Evolutionary conservation across 345 rosid species (phyloP), one percentile per base, ranked within the genome.

Genomic region (Conringia planisiliqua): DNA sequence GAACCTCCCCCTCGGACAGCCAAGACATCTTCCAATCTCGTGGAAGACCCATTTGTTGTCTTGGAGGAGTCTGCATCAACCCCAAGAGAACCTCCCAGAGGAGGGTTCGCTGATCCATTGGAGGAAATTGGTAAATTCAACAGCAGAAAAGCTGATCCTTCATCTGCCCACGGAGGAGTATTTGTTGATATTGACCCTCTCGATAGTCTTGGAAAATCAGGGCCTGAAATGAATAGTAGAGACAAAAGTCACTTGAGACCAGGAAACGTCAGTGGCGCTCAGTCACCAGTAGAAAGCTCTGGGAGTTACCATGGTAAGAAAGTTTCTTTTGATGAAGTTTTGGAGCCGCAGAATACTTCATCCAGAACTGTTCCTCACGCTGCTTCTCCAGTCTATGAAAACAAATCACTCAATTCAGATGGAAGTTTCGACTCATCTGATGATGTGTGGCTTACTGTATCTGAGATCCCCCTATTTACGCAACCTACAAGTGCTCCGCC

Each of bases 391-490:
- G 67, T 85, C 18, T 74, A 84, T 74, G 81, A 52, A 44, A 74
- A 80, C 36, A 30, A 74, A 55, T 68, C 88, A 48, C 80, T 83
- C 58, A 73, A 72, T 73, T 80, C 84, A 40, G 90, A 83, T 58
- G 92, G 83, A 52, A 61, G 81, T 64, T 73, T 82, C 39, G 90
- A 89, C 33, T 76, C 91, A 26, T 77, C 81, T 71, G 94, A 86
- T 73, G 97, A 90, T 69, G 79, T 85, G 46, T 95, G 99, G 99
- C 96, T 92, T 42, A 89, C 92, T 13, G 97, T 95, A 27, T 89
- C 97, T 29, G 99, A 95, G 86, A 82, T 95, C 82, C 98, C 97
- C 57, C 88, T 95, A 63, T 87, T 79, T 82, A 95, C 99, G 1
- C 85, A 79, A 72, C 97, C 94, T 62, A 90, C 97, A 3, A 82